A percentile compares a stretch with the other conserved stretches of the same genome.
Conservation (phyloP, 2,329 filamentous ascomycete species). For the Zymoseptoria ardabiliae region DNA sequence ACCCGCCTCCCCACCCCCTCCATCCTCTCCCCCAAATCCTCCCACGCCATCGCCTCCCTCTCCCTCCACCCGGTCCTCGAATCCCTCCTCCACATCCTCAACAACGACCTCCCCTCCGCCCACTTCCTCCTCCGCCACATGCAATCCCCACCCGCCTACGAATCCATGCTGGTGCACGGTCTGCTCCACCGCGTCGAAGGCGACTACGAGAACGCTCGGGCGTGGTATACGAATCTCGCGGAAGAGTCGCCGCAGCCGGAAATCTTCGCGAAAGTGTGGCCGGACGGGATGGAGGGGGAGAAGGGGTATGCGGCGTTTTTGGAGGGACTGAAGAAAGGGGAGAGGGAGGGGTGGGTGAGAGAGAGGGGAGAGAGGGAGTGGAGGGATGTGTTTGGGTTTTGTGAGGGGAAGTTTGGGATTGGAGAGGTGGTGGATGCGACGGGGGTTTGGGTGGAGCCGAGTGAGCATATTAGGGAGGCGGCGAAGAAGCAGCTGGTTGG, state of each 20-base stretch:
- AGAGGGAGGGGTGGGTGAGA: conserved; percentile 28
- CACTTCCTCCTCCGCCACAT: conserved; percentile 49
- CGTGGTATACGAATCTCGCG: conserved; percentile 43
- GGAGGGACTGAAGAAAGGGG: conserved; percentile 31
- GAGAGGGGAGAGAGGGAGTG: conserved; percentile 35
- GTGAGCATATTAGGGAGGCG: conserved; percentile 35
- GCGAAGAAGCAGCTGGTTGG: conserved; percentile 39
- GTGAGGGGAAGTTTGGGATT: conserved; percentile 40
- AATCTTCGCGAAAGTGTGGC: conserved; percentile 31
- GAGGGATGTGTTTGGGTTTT: conserved; percentile 37
- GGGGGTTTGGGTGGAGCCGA: conserved; percentile 36
- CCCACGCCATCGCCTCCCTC: conserved; percentile 22
- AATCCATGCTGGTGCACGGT: conserved; percentile 47
- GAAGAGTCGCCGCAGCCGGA: conserved; percentile 20
- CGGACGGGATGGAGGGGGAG: conserved; percentile 21
- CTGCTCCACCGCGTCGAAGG: conserved; percentile 47
- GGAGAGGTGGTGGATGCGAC: conserved; percentile 38
- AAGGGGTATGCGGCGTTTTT: conserved; percentile 27
- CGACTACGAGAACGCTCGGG: conserved; percentile 42
- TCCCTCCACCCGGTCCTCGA: conserved; percentile 44
- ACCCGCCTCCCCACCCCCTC: conserved; percentile 12
- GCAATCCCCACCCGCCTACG: conserved; percentile 42
- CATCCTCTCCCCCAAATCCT: conserved; percentile 18
- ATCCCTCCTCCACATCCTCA: conserved; percentile 45
- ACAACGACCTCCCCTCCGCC: conserved; percentile 43